Conservation (phyloP, 352 stramenopile species). For the Globisporangium radiosum region DNA sequence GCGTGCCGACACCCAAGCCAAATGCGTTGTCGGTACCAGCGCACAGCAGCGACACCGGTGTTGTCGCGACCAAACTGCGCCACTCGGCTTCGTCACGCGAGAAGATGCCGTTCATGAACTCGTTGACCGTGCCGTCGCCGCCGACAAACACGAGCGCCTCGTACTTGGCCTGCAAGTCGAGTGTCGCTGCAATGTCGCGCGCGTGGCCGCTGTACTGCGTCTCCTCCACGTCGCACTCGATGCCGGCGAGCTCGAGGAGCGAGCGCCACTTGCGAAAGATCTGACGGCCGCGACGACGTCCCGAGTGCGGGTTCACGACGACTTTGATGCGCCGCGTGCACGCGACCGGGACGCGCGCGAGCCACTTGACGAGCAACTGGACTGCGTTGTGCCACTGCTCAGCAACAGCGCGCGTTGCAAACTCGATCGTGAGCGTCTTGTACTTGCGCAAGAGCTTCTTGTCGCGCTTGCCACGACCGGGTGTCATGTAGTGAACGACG, state of each 20-base stretch:
- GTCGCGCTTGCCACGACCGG: conserved; percentile 44
- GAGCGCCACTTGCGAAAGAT: conserved; percentile 56
- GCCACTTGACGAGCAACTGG: conserved; percentile 59
- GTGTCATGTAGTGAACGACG: conserved; percentile 60
- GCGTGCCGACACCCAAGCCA: conserved; percentile 58
- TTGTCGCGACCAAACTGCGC: conserved; percentile 66
- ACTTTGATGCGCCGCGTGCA: conserved; percentile 58
- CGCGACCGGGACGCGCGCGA: conserved; percentile 53
- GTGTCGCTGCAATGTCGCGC: conserved; percentile 54
- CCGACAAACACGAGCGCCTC: conserved; percentile 76
- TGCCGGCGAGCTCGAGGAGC: conserved; percentile 53
- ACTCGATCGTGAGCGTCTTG: conserved; percentile 31
- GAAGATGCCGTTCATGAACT: conserved; percentile 83
- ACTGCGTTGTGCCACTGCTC: conserved; percentile 31
- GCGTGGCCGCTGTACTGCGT: conserved; percentile 68
- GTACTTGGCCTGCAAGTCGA: conserved; percentile 55
- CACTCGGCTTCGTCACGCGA: conserved; percentile 60
- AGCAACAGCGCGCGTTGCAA: conserved; percentile 20
- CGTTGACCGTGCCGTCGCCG: conserved; percentile 74
- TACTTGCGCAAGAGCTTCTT: conserved; percentile 51
- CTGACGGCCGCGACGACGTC: conserved; percentile 47
- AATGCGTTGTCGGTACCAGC: conserved; percentile 78
- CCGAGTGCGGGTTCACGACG: conserved; percentile 73
- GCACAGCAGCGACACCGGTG: conserved; percentile 60
- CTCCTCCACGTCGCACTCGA: conserved; percentile 72